Conservation (phyloP, 192 early-diverging fungal species). For the Entophlyctis helioformis region DNA sequence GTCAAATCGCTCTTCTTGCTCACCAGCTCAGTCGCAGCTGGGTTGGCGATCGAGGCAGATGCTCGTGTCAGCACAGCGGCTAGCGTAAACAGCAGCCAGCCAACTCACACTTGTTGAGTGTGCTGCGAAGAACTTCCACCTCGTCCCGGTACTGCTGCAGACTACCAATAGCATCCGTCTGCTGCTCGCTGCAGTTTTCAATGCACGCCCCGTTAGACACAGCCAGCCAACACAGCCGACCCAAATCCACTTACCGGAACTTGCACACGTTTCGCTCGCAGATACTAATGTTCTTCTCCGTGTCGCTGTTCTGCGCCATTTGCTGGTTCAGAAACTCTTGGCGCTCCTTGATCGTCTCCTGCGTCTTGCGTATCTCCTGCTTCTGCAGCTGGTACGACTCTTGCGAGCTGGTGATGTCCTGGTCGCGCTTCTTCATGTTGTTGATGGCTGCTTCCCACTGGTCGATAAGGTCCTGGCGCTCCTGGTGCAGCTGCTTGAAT, state of each 20-base stretch:
- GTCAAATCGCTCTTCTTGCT: constrained; percentile 25
- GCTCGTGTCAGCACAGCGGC: background rate
- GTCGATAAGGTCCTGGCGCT: constrained; percentile 39
- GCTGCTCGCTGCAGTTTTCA: constrained; percentile 23
- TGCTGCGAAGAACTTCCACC: constrained; percentile 37
- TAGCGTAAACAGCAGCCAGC: background rate
- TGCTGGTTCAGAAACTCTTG: constrained; percentile 37
- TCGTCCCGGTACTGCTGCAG: constrained; percentile 41
- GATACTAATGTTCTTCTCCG: constrained; percentile 36
- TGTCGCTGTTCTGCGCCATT: constrained; percentile 26
- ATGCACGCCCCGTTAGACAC: no score
- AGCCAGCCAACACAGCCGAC: no score
- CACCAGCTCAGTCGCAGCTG: constrained; percentile 37
- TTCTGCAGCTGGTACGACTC: constrained; percentile 18
- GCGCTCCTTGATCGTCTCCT: constrained; percentile 32
- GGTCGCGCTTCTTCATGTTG: constrained; percentile 35
- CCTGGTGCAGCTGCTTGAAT: constrained; percentile 39
- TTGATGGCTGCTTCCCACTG: constrained; percentile 42
- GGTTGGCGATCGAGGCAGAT: background rate
- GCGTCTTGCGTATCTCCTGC: constrained; percentile 28
- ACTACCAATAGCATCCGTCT: constrained; percentile 12
- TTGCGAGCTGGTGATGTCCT: constrained; percentile 34
- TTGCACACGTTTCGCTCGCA: constrained; percentile 36
- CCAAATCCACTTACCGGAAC: constrained; percentile 26
- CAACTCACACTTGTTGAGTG: constrained; percentile 32